These are phyloP conservation scores for Austroboletus festivus DNA, from an alignment of 768 basidiomycete species.

Conservation along the genomic window DNA sequence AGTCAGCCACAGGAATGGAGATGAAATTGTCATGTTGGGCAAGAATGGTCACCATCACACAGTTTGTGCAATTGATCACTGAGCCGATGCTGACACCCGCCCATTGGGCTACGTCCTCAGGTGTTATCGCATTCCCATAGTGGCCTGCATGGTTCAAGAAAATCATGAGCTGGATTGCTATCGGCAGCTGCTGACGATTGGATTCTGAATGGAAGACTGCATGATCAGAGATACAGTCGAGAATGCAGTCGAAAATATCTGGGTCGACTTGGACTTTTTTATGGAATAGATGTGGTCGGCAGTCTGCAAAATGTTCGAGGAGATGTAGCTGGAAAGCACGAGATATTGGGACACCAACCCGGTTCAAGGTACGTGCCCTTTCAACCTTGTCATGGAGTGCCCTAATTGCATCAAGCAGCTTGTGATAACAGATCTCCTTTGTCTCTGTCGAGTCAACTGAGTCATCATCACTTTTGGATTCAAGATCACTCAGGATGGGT, in stretches of 20 bases:
- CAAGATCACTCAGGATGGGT: neutral
- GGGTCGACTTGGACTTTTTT: constrained; percentile 24
- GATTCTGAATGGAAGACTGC: no score
- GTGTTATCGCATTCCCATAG: constrained; percentile 21
- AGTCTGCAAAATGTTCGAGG: neutral
- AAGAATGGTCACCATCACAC: neutral
- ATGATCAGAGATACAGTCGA: constrained; percentile 19
- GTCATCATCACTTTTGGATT: neutral
- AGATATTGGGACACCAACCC: no score
- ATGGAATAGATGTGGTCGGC: constrained; percentile 22
- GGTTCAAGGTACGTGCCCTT: no score
- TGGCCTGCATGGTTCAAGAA: constrained; percentile 25
- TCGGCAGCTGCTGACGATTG: neutral
- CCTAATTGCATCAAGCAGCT: no score
- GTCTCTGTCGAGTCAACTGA: no score
- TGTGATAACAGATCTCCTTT: no score
- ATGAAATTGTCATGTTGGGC: constrained; percentile 1
- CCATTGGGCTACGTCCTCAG: constrained; percentile 6
- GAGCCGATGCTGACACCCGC: neutral
- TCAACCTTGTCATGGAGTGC: no score
- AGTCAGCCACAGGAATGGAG: neutral
- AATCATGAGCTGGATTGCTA: constrained; percentile 29
- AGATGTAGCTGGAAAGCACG: neutral
- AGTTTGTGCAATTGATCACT: constrained; percentile 2
- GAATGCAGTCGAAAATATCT: constrained; percentile 22